Evolutionary conservation across 129 eudicot genomes (phyloP), one percentile per base, ranked within the genome.

Genomic region (Centella asiatica): DNA sequence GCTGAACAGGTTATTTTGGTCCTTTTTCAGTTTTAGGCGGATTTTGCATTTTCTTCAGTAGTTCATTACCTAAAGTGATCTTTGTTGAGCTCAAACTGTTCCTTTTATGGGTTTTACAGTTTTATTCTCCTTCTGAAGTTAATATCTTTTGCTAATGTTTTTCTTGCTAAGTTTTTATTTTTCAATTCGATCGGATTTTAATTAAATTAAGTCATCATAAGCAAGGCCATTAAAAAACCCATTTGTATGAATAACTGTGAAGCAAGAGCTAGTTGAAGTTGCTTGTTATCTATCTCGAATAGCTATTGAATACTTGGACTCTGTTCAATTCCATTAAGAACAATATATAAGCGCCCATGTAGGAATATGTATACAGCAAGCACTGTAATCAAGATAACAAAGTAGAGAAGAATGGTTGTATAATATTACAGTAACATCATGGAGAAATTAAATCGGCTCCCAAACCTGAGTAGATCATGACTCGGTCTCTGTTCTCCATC

Each of bases 201-300:
- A n/a, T n/a, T n/a, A n/a, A n/a, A n/a, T n/a, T n/a, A n/a, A n/a
- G n/a, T 89, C 92, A 89, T 79, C 97, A 89, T 89, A 56, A 95
- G 97, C 62, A 89, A 81, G 4, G 97, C 97, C 97, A 89, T 89
- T 47, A 89, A 59, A 69, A 89, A 78, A 12, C 95, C 97, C 48
- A 89, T 85, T 62, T 89, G 95, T 66, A 89, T 95, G 69, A 89
- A 89, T 2, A 95, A 89, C 57, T 85, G 97, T 19, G 97, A 89
- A 32, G 89, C 97, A 62, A 89, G 88, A 64, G 97, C 95, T 31
- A 85, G 81, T 80, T 89, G 95, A 48, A 89, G 85, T 39, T 95
- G 76, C 72, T 80, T 78, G 36, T 83, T 89, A 64, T 85, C 78
- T 89, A 64, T 85, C 78, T 44, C 77, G 69, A 64, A 85, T 74